Evolutionary conservation across 2,329 filamentous ascomycete species (phyloP), one percentile per base, ranked within the genome.

Genomic region (Peltaster fructicola): DNA sequence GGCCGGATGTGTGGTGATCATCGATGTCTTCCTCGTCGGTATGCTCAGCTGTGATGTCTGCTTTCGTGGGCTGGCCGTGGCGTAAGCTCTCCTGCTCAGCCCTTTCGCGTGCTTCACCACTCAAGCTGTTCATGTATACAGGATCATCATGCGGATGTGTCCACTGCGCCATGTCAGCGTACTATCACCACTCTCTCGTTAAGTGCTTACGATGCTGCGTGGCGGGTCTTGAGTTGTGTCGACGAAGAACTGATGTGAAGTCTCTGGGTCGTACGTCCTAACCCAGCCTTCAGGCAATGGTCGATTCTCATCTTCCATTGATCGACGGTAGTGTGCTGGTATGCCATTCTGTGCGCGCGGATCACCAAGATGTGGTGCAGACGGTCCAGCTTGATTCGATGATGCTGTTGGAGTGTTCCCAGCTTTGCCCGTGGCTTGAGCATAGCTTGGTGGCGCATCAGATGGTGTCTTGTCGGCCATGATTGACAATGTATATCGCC

Each of bases 211-310:
- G 35, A 66, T 68, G 29, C 59, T 61, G 22, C 63, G 57, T 1
- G 65, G 65, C 1, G 66, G 66, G 8, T 58, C 46, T 14, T 51
- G 44, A 15, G 38, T 57, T 2, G 64, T 71, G 45, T 72, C 62
- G 38, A 72, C 66, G 45, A 68, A 72, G 57, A 69, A 73, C 37
- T 71, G 66, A 38, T 72, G 68, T 10, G 58, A 41, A 8, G 52
- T 54, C 25, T 59, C 38, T 1, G 55, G 41, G 39, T 73, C 67
- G 42, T 59, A 71, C 30, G 59, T 54, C 3, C 68, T 52, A 1
- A 69, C 48, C 67, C 67, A 72, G 20, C 65, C 65, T 8, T 44
- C 30, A 0, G 68, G 66, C 0, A 71, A 51, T 1, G 57, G 51
- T 4, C 68, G 56, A 6, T 52, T 44, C 37, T 69, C 64, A 35